A percentile compares a stretch with the other conserved stretches of the same genome.
Evolutionary conservation across 495 filamentous ascomycete species (phyloP).

Genomic region (Barbatosphaeria neglecta): DNA sequence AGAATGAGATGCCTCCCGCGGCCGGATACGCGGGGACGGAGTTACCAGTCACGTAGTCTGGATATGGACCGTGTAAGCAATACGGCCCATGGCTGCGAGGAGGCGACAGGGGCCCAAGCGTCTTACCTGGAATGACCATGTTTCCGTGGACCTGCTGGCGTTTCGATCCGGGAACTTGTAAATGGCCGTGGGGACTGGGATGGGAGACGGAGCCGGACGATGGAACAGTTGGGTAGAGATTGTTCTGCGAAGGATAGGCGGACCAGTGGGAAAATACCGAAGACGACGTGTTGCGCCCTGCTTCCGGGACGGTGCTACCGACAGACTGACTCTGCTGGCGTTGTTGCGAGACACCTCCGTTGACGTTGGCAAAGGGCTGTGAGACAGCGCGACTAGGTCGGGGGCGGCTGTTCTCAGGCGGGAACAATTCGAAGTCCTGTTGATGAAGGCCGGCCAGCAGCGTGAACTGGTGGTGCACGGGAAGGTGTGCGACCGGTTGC

Average conservation of each 20-base stretch:
- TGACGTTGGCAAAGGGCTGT: slow-evolving; percentile 22
- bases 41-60: slow-evolving; percentile 38
- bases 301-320: slow-evolving; percentile 46
- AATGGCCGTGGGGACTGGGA: slow-evolving; percentile 39
- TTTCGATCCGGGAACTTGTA: slow-evolving; percentile 39
- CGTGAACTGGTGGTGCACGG: slow-evolving; percentile 25
- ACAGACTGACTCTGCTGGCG: slow-evolving; percentile 44
- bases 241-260: slow-evolving; percentile 33
- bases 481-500: no score
- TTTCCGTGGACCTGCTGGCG: slow-evolving; percentile 20
- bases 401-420: slow-evolving; percentile 30
- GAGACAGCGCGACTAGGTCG: slow-evolving; percentile 36
- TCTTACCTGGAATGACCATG: slow-evolving; percentile 36
- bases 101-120: neutral
- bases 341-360: slow-evolving; percentile 19
- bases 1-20: slow-evolving; percentile 36
- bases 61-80: slow-evolving; percentile 24
- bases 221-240: slow-evolving; percentile 44
- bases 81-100: slow-evolving; percentile 7
- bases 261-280: slow-evolving; percentile 47
- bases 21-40: slow-evolving; percentile 42
- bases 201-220: slow-evolving; percentile 29
- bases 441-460: slow-evolving; percentile 29
- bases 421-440: slow-evolving; percentile 47
- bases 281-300: slow-evolving; percentile 45